Conservation (phyloP, 805 yeast species). For the Ogataea glucozyma region DNA sequence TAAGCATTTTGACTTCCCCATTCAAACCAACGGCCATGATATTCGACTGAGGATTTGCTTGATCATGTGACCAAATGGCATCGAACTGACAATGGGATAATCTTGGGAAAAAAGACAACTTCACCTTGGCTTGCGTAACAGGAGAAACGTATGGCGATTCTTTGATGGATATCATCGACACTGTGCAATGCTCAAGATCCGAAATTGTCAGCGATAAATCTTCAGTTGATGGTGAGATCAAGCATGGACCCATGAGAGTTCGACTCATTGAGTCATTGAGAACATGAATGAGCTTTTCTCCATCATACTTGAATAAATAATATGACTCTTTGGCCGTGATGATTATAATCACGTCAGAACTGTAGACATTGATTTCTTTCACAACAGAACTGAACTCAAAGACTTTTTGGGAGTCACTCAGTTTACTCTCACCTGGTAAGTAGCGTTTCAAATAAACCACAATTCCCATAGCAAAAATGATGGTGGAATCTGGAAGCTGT, state of each 20-base stretch:
- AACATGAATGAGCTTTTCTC: constrained; percentile 13
- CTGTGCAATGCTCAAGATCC: constrained; percentile 24
- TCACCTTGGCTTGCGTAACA: constrained; percentile 17
- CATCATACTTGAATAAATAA: constrained; percentile 20
- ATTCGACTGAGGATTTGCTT: constrained; percentile 1
- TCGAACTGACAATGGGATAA: constrained; percentile 29
- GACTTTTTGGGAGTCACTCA: constrained; percentile 21
- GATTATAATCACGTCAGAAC: constrained; percentile 22
- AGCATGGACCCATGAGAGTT: constrained; percentile 26
- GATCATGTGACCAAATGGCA: constrained; percentile 34
- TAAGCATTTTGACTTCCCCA: constrained; percentile 38
- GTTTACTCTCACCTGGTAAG: constrained; percentile 23
- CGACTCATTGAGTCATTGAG: constrained; percentile 26
- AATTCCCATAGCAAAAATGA: constrained; percentile 25
- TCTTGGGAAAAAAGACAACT: constrained; percentile 37
- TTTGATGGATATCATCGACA: constrained; percentile 16
- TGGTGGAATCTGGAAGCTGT: constrained; percentile 27
- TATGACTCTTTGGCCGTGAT: constrained; percentile 34
- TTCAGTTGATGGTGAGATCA: constrained; percentile 14
- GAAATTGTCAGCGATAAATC: constrained; percentile 16
- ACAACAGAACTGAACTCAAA: constrained; percentile 19
- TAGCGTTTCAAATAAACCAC: constrained; percentile 20
- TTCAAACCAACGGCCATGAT: constrained; percentile 39
- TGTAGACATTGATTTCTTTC: constrained; percentile 27
- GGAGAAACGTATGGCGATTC: constrained; percentile 5